Evolutionary conservation across 345 rosid genomes (phyloP), one percentile per base, ranked within the genome.

Genomic region (Bruguiera sexangula): DNA sequence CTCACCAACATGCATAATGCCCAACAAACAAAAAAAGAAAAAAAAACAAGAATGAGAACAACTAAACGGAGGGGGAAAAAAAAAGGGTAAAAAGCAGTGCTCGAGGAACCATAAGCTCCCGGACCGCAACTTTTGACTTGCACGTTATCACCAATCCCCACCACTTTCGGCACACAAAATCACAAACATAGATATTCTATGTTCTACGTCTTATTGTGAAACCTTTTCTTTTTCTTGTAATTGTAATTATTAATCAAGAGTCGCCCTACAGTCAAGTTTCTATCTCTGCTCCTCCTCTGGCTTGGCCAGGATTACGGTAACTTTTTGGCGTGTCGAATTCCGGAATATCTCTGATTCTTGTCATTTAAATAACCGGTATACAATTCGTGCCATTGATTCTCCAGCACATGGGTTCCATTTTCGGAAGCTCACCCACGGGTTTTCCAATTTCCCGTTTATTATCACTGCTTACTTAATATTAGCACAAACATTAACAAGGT

Each of bases 81-180:
- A 24, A 56, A 55, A 56, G 0, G 30, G 18, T 27, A 13, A 4
- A 19, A 22, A 62, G 59, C 46, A 69, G 78, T 75, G 78, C 75
- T 74, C 2, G 10, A 30, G 63, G 81, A 67, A 74, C 76, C 74
- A 75, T 74, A 70, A 58, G n/a, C 62, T 50, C 65, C 64, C 9
- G 21, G 58, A 21, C 27, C 5, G 13, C 1, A 68, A 55, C 77
- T 73, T 73, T 71, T 69, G 67, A 69, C 34, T 20, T 68, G 67
- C 77, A 71, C 58, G 59, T 46, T 22, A 70, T 58, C 57, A 65
- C 77, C 78, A 66, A 62, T 76, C 51, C 62, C 76, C 43, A n/a
- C 53, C n/a, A 63, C 63, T 75, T 39, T 54, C 26, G 5, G 21
- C 8, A 21, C 10, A 7, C 57, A 7, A 53, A 1, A n/a, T 6